Evolutionary conservation across 2,329 filamentous ascomycete genomes (phyloP), one percentile per base, ranked within the genome.

Genomic region (Paracoccidioides lutzii): DNA sequence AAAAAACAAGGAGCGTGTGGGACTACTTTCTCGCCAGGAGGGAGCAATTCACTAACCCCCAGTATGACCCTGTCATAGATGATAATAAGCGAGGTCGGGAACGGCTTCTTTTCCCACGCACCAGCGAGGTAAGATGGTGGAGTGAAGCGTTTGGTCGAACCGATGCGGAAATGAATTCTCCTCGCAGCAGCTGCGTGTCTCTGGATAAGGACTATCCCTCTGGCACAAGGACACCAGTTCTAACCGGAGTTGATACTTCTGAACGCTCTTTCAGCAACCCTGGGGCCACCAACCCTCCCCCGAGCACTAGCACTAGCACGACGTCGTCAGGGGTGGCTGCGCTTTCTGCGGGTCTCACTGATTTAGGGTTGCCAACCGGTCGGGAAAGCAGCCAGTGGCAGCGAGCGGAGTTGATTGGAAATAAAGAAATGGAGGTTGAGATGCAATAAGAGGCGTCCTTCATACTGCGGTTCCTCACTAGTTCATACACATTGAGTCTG

Each of bases 41-140:
- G 61, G 76, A 81, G 22, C 87, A 95, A 64, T 98, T 97, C 64
- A 75, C 83, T 41, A 97, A 97, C 65, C 79, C 83, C 0, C 78
- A 85, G 37, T 98, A 91, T 66, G 85, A 94, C 55, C 77, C 81
- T 0, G 72, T 75, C 5, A 76, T 90, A 40, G 87, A 96, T 59
- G 90, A 96, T 64, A 83, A 87, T 46, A 77, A 85, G 57, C 82
- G 87, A 55, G 89, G 88, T 4, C 83, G 84, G 57, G 90, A 95
- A 67, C 80, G 90, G 3, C 80, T 98, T 6, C 78, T 98, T 12
- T 87, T 97, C 61, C 91, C 93, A 0, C 78, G 80, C 3, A 74
- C 85, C 0, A 80, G 81, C 10, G 85, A 94, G 59, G 81, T 93
- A n/a, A 81, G 89, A 58, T 98, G 93, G 93, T 98, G 93, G 93